A percentile compares a stretch with the other conserved stretches of the same genome.
phyloP scores from a whole-genome alignment of 1,284 basidiomycete genomes.

The Boletus semigastroideus region DNA sequence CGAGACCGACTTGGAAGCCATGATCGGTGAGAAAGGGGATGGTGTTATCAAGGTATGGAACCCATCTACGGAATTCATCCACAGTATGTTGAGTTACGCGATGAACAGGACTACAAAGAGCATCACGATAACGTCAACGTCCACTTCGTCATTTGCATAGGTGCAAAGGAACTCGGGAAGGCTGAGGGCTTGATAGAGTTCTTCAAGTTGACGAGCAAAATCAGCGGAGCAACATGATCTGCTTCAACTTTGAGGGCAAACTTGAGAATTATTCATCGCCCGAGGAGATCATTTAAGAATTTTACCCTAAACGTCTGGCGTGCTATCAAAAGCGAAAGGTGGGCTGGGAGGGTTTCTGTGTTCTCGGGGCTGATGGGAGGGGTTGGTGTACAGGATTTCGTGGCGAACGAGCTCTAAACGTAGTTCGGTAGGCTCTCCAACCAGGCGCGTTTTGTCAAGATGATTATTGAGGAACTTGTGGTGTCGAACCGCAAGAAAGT shows the following conservation, averaged over 20 bases:
- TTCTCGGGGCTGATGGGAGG: background rate
- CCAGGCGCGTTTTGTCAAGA: constrained; percentile 95
- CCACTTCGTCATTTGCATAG: constrained; percentile 87
- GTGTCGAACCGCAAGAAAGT: constrained; percentile 91
- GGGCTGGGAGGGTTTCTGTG: background rate
- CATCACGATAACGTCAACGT: constrained; percentile 93
- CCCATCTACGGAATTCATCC: background rate
- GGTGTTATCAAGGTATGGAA: constrained; percentile 59
- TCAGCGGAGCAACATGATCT: constrained; percentile 97
- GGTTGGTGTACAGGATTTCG: constrained; percentile 63
- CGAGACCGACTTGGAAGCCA: constrained; percentile 86
- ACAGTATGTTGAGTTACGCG: background rate
- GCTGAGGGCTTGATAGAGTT: constrained; percentile 89
- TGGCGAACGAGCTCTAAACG: constrained; percentile 83
- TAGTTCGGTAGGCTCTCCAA: constrained; percentile 88
- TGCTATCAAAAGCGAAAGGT: constrained; percentile 97
- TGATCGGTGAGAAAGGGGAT: constrained; percentile 73
- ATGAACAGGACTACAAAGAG: constrained; percentile 86
- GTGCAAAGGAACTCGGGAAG: constrained; percentile 78
- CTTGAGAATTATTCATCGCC: constrained; percentile 92
- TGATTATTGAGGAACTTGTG: constrained; percentile 90
- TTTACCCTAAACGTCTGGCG: constrained; percentile 86
- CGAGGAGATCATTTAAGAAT: constrained; percentile 93
- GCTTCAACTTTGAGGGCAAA: constrained; percentile 95
- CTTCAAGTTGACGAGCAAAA: constrained; percentile 86